Evolutionary conservation across 208 protist genomes (phyloP), one percentile per base, ranked within the genome.

Genomic region (Leishmania mexicana): DNA sequence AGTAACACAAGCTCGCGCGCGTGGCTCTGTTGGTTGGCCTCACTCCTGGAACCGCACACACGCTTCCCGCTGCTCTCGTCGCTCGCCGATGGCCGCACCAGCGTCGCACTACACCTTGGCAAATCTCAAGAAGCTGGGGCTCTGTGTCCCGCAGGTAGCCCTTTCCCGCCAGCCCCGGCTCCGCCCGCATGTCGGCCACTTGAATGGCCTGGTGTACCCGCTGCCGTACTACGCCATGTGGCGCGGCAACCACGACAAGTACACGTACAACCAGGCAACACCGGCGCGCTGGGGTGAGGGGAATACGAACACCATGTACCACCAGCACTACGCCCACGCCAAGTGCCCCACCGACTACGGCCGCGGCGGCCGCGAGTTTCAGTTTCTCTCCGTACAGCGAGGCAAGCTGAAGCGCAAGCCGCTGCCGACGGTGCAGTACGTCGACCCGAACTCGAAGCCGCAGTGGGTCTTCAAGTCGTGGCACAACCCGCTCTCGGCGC

Each of bases 401-500:
- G 95, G 95, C 28, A 96, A 91, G 80, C 81, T 97, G n/a, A 73
- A 88, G 80, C 72, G 88, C 80, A 96, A 97, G 83, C 95, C 95
- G 71, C 78, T 98, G 47, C 95, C 95, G 17, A 49, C 83, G 68
- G 93, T 97, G 71, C 95, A 98, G 87, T 97, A 97, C 79, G 92
- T 95, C n/a, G 31, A 81, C 51, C 78, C 82, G 24, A 85, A 81
- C 24, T 92, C 93, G 47, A 94, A 95, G 83, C 95, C 95, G 28
- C 90, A 87, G 82, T 98, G 95, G 94, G 80, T 97, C 49, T 98
- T 96, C 84, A 98, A 98, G 88, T 97, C 95, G 71, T 98, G 95
- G 94, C 93, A 98, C 86, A 94, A 93, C 78, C 90, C 95, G 6
- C 85, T 97, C 35, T 88, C 84, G 15, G 86, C 93, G 51, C 82